Base-by-base conservation (phyloP, 2,329 filamentous ascomycete genomes). In the Sclerotinia subarctica region DNA sequence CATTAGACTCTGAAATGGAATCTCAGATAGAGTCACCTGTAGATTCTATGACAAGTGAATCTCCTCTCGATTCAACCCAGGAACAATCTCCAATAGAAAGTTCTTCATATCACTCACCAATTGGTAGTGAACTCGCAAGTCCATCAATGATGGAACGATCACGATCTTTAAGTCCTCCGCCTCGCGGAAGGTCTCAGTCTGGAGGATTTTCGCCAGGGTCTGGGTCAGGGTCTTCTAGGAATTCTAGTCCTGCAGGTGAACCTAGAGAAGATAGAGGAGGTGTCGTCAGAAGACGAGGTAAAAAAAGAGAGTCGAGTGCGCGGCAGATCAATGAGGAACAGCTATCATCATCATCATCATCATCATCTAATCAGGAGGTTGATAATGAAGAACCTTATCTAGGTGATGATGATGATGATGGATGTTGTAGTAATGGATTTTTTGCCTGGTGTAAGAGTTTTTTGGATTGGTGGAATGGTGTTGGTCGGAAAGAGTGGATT, bases 401-500 rank as follows among this genome's bases (percentile, higher is more conserved):
- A 6, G 35, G 2, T 5, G n/a, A 64, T 26, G 47, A 29, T 29
- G 5, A 29, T 29, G 29, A 29, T 29, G 47, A 51, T 38, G 35
- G 60, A 10, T 64, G 60, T 19, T 64, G 49, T 64, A 29, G 49
- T 21, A 21, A 21, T 42, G 49, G 47, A 2, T 64, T 44, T 19
- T 7, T 10, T 53, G 47, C 46, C 5, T 64, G 60, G 60, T 52
- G 47, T 21, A 64, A 53, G 17, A 42, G 49, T 29, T n/a, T 42
- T 21, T 19, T 42, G 10, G 15, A 64, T 21, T 64, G 49, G 32
- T 53, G 26, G 7, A 64, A 66, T 19, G 63, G 44, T 7, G 42
- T 32, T 57, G 38, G 42, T 24, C n/a, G n/a, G n/a, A 52, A 58
- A 32, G 51, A 66, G 24, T 66, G 63, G 63, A 58, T 66, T 57